Conservation (phyloP, 192 early-diverging fungal genomes). For the Linderina pennispora region DNA sequence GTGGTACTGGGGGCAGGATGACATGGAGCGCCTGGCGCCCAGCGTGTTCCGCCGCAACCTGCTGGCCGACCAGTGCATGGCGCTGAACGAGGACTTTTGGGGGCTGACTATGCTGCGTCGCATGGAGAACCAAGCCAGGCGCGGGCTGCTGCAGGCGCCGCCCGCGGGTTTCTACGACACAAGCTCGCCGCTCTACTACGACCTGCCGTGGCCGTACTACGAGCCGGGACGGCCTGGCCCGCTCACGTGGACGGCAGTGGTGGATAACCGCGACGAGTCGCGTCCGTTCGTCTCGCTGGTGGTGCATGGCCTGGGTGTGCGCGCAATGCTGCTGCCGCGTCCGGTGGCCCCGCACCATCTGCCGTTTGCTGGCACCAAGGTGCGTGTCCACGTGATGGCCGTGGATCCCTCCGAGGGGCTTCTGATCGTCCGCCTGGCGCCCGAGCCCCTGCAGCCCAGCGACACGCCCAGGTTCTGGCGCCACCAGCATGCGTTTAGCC, state of each 20-base stretch:
- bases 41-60: constrained; percentile 11
- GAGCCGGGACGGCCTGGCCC: constrained; percentile 23
- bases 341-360: constrained; percentile 7
- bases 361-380: constrained; percentile 40
- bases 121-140: constrained; percentile 35
- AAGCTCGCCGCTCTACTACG: constrained; percentile 21
- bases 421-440: constrained; percentile 30
- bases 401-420: constrained; percentile 6
- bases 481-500: background rate
- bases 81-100: constrained; percentile 13
- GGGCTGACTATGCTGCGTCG: constrained; percentile 13
- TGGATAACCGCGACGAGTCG: constrained; percentile 32
- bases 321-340: constrained; percentile 18
- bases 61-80: constrained; percentile 7
- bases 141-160: constrained; percentile 17
- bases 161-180: constrained; percentile 27
- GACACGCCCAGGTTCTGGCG: constrained; percentile 34
- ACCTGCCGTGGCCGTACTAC: constrained; percentile 36
- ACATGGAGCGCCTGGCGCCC: constrained; percentile 14
- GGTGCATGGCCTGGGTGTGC: constrained; percentile 2
- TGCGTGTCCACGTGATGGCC: constrained; percentile 29
- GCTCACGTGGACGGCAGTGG: constrained; percentile 33
- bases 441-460: constrained; percentile 25
- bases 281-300: constrained; percentile 29
- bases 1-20: constrained; percentile 32